Evolutionary conservation across 306 rosid species (phyloP).

Genomic region (Prinsepia uniflora): DNA sequence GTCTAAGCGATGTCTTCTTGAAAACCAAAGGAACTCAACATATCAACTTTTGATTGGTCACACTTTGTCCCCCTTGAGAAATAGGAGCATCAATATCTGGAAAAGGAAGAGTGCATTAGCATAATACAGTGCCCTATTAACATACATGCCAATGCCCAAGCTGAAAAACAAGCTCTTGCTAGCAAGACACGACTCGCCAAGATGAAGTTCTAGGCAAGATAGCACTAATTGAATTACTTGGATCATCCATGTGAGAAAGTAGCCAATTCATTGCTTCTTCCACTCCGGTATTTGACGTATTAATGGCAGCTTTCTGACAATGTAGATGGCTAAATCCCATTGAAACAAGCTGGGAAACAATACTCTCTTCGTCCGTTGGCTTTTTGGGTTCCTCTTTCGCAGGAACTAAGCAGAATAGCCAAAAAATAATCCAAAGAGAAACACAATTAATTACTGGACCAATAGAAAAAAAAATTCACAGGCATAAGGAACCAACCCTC

Average conservation of each 20-base stretch:
- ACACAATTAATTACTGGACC: not conserved
- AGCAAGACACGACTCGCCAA: constrained; percentile 1
- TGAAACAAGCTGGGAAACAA: constrained; percentile 86
- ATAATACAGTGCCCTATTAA: constrained; percentile 17
- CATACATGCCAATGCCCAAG: not conserved
- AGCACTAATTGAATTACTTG: constrained; percentile 45
- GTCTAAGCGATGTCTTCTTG: constrained; percentile 73
- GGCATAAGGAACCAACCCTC: not conserved
- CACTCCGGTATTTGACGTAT: constrained; percentile 73
- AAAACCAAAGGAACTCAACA: constrained; percentile 85
- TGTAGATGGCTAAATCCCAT: constrained; percentile 81
- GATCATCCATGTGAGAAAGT: constrained; percentile 89
- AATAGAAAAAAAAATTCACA: not conserved
- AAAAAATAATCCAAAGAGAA: not conserved
- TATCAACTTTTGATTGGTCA: constrained; percentile 81
- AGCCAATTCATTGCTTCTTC: constrained; percentile 99
- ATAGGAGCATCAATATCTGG: constrained; percentile 75
- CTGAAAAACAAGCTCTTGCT: constrained; percentile 8
- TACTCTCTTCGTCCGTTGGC: constrained; percentile 54
- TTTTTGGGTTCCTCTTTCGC: constrained; percentile 40
- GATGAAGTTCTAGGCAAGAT: constrained; percentile 2
- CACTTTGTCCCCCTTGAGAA: constrained; percentile 42
- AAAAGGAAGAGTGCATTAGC: constrained; percentile 8
- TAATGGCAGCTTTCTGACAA: constrained; percentile 94
- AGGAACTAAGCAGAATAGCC: constrained; percentile 35